Evolutionary conservation across 441 rosid genomes (phyloP).

Genomic region (Corymbia calophylla): DNA sequence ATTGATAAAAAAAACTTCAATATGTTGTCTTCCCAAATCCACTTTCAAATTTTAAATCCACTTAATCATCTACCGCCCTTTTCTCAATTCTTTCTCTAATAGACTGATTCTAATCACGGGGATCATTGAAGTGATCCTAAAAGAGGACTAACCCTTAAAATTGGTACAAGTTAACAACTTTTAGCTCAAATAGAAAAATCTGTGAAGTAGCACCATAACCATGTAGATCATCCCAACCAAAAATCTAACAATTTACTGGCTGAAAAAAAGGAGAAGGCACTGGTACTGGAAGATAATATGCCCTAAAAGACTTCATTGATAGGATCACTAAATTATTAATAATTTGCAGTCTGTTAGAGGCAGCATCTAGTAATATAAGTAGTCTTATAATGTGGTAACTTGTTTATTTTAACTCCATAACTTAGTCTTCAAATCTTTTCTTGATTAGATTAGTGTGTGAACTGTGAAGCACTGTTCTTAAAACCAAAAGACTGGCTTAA

Average conservation of each 20-base stretch:
- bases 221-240: background rate
- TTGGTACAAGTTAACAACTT: background rate
- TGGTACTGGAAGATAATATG: background rate
- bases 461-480: background rate
- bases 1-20: too few relatives aligned
- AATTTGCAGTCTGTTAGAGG: background rate
- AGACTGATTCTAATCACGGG: background rate
- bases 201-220: background rate
- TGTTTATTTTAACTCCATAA: background rate
- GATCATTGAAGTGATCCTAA: background rate
- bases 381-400: background rate
- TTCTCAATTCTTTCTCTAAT: background rate
- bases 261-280: background rate
- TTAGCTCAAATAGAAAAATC: background rate
- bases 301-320: background rate
- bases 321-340: background rate
- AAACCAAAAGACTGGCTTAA: background rate
- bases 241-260: background rate
- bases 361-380: background rate
- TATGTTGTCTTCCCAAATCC: too few relatives aligned
- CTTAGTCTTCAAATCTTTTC: background rate
- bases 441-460: background rate
- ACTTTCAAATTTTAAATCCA: too few relatives aligned
- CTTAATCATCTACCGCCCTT: background rate
- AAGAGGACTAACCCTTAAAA: background rate